Evolutionary conservation across 2,329 filamentous ascomycete genomes (phyloP), one percentile per base, ranked within the genome.

Genomic region (Colletotrichum melonis): DNA sequence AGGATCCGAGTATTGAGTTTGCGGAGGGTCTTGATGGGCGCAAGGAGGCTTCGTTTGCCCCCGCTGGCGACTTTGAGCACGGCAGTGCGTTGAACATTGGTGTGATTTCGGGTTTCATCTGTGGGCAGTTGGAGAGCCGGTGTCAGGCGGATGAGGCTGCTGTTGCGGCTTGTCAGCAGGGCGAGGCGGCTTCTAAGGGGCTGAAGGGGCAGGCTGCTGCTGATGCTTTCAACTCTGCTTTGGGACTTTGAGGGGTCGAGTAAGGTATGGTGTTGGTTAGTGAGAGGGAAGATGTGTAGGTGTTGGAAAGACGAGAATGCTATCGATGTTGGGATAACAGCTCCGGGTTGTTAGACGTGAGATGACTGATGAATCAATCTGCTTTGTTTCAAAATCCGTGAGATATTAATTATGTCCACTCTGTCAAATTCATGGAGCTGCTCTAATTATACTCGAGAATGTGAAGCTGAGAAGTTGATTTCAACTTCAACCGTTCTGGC

Each of bases 1-100:
- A 81, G 68, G 82, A 85, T 76, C 84, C 87, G 12, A 84, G 84
- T 70, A 87, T 90, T 77, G 77, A 82, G 69, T 90, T 89, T 79
- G 86, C 84, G 35, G 77, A 76, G 3, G 86, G 86, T 14, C 82
- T 87, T 46, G 87, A 89, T 77, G 86, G 87, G 49, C 85, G 85
- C 76, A 79, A 85, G 75, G 83, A 84, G 80, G 80, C 80, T 22
- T 81, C 82, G 60, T 86, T 86, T 77, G 82, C 81, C 32, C 81
- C 82, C 63, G 82, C 78, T 8, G 80, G 78, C 63, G 82, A 85
- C 77, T 90, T 89, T 80, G 83, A 82, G 78, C 88, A 90, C 79
- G 87, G 87, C 59, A 88, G 86, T 2, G 88, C 87, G 22, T 75
- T 76, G 35, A 78, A 77, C 56, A 77, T 80, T 74, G 76, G 76